These are phyloP conservation scores for Aspergillaceae sp. DNA, from an alignment of 2,329 filamentous ascomycete genomes.

Conservation along the genomic window DNA sequence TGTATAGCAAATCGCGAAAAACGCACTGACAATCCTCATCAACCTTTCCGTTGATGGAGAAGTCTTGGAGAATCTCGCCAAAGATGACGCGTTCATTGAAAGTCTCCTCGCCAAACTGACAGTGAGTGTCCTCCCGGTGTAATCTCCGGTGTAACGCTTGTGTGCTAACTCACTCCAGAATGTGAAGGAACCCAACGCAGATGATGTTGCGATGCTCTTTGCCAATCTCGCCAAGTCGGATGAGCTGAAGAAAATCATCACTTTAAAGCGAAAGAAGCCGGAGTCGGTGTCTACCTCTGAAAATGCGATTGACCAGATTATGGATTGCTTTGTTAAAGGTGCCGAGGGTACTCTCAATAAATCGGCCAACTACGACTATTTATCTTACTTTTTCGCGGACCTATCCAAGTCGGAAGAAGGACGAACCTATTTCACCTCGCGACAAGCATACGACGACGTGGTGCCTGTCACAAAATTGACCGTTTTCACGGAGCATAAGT, in stretches of 20 bases:
- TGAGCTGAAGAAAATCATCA: conserved; percentile 58
- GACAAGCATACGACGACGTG: conserved; percentile 68
- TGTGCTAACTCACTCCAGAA: conserved; percentile 19
- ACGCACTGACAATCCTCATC: conserved; percentile 69
- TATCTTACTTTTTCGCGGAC: conserved; percentile 90
- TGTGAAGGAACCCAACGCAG: conserved; percentile 65
- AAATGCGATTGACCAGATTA: conserved; percentile 74
- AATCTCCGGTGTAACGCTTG: not conserved
- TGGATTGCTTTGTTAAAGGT: conserved; percentile 94
- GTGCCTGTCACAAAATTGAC: conserved; percentile 88
- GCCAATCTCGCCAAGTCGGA: conserved; percentile 85
- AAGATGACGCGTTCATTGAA: conserved; percentile 74
- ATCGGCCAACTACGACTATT: conserved; percentile 79
- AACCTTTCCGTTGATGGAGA: conserved; percentile 80
- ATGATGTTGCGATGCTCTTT: conserved; percentile 81
- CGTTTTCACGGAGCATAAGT: conserved; percentile 88
- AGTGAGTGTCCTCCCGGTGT: conserved; percentile 49
- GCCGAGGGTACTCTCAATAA: conserved; percentile 75
- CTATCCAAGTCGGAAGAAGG: conserved; percentile 72
- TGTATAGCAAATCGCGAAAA: conserved; percentile 72
- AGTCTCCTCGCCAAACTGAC: conserved; percentile 64
- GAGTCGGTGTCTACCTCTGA: conserved; percentile 63
- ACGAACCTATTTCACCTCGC: conserved; percentile 63
- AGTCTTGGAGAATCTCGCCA: conserved; percentile 61
- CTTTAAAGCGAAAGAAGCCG: conserved; percentile 59